phyloP scores from a whole-genome alignment of 371 early-diverging fungal species.

The Mucor piriformis region DNA sequence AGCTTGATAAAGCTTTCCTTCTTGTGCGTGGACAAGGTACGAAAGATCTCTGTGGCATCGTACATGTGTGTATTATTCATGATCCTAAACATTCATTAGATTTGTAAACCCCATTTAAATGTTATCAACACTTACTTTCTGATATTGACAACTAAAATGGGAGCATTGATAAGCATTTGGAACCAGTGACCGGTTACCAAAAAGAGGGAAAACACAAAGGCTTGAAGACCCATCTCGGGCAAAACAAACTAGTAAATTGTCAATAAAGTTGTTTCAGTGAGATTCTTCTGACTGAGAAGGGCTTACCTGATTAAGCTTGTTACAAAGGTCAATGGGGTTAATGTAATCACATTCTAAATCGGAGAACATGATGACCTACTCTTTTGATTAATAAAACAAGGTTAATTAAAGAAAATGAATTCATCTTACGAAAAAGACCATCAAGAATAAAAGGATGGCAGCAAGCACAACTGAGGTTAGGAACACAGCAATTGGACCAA shows the following conservation, averaged over 20 bases:
- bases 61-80: slow-evolving; percentile 79
- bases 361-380: slow-evolving; percentile 85
- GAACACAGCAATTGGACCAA: slow-evolving; percentile 77
- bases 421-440: slow-evolving; percentile 42
- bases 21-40: slow-evolving; percentile 85
- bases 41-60: slow-evolving; percentile 95
- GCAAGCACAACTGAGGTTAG: slow-evolving; percentile 88
- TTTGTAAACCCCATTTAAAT: too few relatives aligned
- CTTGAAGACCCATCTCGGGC: slow-evolving; percentile 85
- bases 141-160: slow-evolving; percentile 77
- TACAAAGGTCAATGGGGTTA: slow-evolving; percentile 95
- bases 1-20: slow-evolving; percentile 91
- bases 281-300: too few relatives aligned
- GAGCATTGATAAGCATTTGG: slow-evolving; percentile 81
- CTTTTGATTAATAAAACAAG: not conserved
- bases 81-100: slow-evolving; percentile 49
- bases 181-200: slow-evolving; percentile 83
- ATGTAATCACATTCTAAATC: slow-evolving; percentile 95
- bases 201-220: slow-evolving; percentile 73
- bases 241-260: slow-evolving; percentile 74
- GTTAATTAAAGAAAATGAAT: not conserved
- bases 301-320: slow-evolving; percentile 89
- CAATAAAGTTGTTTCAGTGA: not conserved
- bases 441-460: slow-evolving; percentile 86
- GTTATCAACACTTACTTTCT: slow-evolving; percentile 69